Evolutionary conservation across 305 asterid species (phyloP).

Genomic region (Solanum hybrid): DNA sequence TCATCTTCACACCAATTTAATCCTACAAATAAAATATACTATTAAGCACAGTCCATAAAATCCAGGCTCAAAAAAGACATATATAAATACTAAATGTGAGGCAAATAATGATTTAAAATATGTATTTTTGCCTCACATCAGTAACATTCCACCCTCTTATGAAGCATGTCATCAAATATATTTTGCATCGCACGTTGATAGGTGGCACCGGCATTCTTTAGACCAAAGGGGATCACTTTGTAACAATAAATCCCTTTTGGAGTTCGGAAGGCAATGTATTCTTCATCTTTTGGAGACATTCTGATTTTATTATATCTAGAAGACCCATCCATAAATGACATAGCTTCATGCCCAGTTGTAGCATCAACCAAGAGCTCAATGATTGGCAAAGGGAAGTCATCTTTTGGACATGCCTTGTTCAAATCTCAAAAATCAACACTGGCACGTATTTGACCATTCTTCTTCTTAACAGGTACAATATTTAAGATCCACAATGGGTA

Average conservation of each 20-base stretch:
- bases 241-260: neutral
- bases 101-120: too few species aligned
- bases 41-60: too few species aligned
- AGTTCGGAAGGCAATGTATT: neutral
- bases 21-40: too few species aligned
- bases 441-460: neutral
- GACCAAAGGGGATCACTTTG: neutral
- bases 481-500: neutral
- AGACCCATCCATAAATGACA: neutral
- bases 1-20: too few species aligned
- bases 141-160: neutral
- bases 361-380: neutral
- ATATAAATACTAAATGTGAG: too few species aligned
- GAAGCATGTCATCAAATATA: neutral
- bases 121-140: too few species aligned
- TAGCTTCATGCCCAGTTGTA: neutral
- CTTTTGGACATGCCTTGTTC: neutral
- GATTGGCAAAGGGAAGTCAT: neutral
- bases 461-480: neutral
- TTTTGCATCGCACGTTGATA: neutral
- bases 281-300: neutral
- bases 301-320: neutral
- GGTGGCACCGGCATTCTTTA: rapidly evolving
- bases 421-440: neutral
- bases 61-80: too few species aligned